Base-by-base conservation (phyloP, 257 asterid species). In the Dorcoceras hygrometricum region DNA sequence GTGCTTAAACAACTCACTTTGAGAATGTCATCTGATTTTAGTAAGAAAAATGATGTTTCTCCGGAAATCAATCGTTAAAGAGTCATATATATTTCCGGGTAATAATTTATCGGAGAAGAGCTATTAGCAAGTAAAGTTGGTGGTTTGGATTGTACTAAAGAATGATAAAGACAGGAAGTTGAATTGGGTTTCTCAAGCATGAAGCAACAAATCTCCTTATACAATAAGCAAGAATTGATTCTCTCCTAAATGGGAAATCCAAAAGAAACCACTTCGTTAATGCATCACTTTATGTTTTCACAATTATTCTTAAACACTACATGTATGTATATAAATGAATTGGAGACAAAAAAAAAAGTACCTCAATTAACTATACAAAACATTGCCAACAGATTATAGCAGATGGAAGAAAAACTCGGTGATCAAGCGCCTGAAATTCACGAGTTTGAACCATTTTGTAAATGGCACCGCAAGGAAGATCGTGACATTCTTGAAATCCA, bases 371-470 rank as follows among this genome's bases (percentile, higher is more conserved):
- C 22, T 3, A 31, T 57, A 46, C 69, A 20, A 24, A 57, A 46
- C 66, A 23, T 53, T 58, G 46, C 46, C 58, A 32, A 54, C 23
- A 27, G n/a, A 23, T 23, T 28, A 14, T 20, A 59, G 14, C 22
- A 10, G 24, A 84, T 81, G 89, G 87, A 73, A 23, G 73, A 73
- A 67, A 81, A 71, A 46, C 18, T 5, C 57, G 50, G 54, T 28
- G 39, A 62, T 24, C 53, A 57, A 26, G 31, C 5, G 5, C 27
- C 32, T 39, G 18, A 51, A 1, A 29, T 65, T 31, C 83, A 80
- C 23, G 91, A 87, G 76, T 82, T 87, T 14, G 95, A 87, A 29
- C 95, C 95, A 4, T 76, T 68, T 24, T 82, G 95, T 83, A 76
- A 68, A 66, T 87, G 95, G 95, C 73, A 82, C 27, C 86, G 87